A percentile compares a stretch with the other conserved stretches of the same genome.
Conservation (phyloP, 352 stramenopile species). For the Globisporangium barbulae region DNA sequence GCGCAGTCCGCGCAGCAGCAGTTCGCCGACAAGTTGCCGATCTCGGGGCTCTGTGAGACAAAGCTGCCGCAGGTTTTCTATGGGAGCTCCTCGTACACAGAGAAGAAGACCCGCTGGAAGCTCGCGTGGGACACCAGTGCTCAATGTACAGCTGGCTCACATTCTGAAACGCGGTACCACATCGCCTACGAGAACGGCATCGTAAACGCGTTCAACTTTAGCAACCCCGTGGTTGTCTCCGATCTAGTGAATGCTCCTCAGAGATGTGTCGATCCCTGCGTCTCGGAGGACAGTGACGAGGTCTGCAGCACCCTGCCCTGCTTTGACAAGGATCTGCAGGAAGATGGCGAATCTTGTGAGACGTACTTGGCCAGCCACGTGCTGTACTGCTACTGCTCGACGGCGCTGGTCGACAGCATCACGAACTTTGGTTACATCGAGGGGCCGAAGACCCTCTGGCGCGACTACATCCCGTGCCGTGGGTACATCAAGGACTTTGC, state of each 20-base stretch:
- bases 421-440: slow-evolving; percentile 39
- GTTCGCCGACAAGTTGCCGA: slow-evolving; percentile 67
- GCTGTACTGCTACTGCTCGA: slow-evolving; percentile 72
- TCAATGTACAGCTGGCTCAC: too few relatives aligned
- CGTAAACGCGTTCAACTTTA: slow-evolving; percentile 32
- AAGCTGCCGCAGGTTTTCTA: slow-evolving; percentile 63
- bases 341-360: slow-evolving; percentile 41
- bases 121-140: slow-evolving; percentile 36
- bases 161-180: slow-evolving; percentile 35
- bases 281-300: slow-evolving; percentile 47
- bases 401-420: slow-evolving; percentile 46
- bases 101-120: slow-evolving; percentile 26
- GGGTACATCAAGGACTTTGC: slow-evolving; percentile 66
- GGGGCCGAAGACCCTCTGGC: slow-evolving; percentile 54
- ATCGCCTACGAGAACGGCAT: slow-evolving; percentile 66
- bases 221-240: slow-evolving; percentile 3
- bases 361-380: slow-evolving; percentile 60
- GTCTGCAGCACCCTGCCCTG: slow-evolving; percentile 66
- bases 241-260: slow-evolving; percentile 3
- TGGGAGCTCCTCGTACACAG: slow-evolving; percentile 28
- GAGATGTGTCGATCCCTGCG: slow-evolving; percentile 55
- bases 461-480: slow-evolving; percentile 45
- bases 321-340: slow-evolving; percentile 40
- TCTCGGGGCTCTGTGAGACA: slow-evolving; percentile 50
- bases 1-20: slow-evolving; percentile 66